These are phyloP conservation scores for Amanita muscaria DNA, from an alignment of 768 basidiomycete species.

Conservation along the genomic window DNA sequence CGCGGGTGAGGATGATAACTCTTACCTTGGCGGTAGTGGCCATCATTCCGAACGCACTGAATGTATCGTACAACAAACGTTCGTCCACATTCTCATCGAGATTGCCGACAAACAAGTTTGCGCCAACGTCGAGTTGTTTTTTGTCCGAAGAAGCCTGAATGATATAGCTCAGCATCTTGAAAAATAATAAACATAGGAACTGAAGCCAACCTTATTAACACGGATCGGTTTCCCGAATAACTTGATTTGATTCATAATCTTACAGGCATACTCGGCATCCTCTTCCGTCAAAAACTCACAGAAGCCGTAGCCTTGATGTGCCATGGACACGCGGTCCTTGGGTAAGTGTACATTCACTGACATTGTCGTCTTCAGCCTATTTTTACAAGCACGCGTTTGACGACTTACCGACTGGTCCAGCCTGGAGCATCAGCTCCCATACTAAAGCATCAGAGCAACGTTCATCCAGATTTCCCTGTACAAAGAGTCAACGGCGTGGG, in stretches of 20 bases:
- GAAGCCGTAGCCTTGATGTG: slow-evolving; percentile 98
- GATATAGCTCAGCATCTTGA: slow-evolving; percentile 12
- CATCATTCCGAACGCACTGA: slow-evolving; percentile 90
- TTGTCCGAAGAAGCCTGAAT: slow-evolving; percentile 91
- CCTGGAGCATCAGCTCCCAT: slow-evolving; percentile 99
- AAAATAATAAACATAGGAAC: slow-evolving; percentile 2
- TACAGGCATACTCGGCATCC: slow-evolving; percentile 99
- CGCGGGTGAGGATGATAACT: slow-evolving; percentile 10
- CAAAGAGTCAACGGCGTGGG: too few species aligned
- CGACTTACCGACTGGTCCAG: slow-evolving; percentile 90
- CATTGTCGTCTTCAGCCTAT: not conserved
- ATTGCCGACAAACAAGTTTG: slow-evolving; percentile 94
- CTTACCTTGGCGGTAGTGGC: slow-evolving; percentile 82
- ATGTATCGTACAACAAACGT: slow-evolving; percentile 86
- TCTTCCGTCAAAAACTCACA: slow-evolving; percentile 99
- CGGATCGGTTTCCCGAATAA: slow-evolving; percentile 97
- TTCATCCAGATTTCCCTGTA: slow-evolving; percentile 93
- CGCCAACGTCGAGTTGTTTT: slow-evolving; percentile 96
- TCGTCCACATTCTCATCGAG: slow-evolving; percentile 96
- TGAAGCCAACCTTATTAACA: slow-evolving; percentile 83
- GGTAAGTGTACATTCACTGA: slow-evolving; percentile 95
- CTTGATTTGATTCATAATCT: slow-evolving; percentile 99
- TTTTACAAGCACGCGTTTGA: not conserved
- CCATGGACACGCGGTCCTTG: slow-evolving; percentile 97
- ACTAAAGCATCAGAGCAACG: slow-evolving; percentile 87